These are phyloP conservation scores for Xylariaceae sp. DNA, from an alignment of 2,329 filamentous ascomycete genomes.

Conservation along the genomic window DNA sequence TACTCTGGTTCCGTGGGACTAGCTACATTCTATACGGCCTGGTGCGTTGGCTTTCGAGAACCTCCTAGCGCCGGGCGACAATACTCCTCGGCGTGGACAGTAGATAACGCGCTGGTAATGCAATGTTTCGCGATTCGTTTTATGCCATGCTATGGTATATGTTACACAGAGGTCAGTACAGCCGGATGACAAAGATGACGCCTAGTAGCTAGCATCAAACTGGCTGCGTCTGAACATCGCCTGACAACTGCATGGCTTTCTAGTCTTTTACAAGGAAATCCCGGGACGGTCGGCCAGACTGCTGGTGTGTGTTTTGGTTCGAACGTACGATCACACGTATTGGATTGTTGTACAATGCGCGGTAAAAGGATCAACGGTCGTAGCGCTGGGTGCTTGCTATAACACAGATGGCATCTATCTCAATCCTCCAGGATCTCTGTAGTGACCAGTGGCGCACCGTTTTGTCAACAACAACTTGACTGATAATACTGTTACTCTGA, in stretches of 20 bases:
- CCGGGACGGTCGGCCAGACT: background rate
- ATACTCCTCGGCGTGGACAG: too few relatives aligned
- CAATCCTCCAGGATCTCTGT: too few relatives aligned
- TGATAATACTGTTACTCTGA: too few relatives aligned
- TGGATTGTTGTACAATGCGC: background rate
- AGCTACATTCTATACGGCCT: background rate
- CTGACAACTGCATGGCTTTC: background rate
- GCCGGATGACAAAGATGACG: background rate
- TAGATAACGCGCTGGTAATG: too few relatives aligned
- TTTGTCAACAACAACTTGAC: too few relatives aligned
- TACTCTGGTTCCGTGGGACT: slow-evolving; percentile 6
- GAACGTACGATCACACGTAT: background rate
- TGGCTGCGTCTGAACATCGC: background rate
- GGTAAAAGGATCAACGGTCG: too few relatives aligned
- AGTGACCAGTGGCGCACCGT: too few relatives aligned
- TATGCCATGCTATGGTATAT: too few relatives aligned
- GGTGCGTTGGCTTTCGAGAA: background rate
- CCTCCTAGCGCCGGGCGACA: background rate
- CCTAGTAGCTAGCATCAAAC: background rate
- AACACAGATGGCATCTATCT: too few relatives aligned
- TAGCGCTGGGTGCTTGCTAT: too few relatives aligned
- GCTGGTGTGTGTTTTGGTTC: background rate
- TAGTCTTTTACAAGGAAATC: background rate
- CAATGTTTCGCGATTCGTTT: too few relatives aligned
- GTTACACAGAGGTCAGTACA: too few relatives aligned